Percentiles rank a stretch among this genome's conserved stretches.
phyloP scores from a whole-genome alignment of 1,139 yeast species.

The Kodamaea alishanica region DNA sequence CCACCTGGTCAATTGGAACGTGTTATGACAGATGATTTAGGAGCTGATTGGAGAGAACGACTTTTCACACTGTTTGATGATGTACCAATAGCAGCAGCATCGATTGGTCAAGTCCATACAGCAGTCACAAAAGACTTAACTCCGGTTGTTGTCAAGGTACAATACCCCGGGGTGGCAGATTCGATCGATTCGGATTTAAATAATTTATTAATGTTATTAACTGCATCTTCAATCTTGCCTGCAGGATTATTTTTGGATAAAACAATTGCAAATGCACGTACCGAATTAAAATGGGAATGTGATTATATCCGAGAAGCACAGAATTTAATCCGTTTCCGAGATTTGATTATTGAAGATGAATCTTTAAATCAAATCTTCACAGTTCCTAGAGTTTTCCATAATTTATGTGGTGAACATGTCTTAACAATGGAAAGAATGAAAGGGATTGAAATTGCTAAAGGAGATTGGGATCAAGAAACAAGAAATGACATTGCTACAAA shows the following conservation, averaged over 20 bases:
- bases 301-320: constrained; percentile 90
- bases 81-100: constrained; percentile 94
- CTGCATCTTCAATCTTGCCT: constrained; percentile 85
- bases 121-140: constrained; percentile 62
- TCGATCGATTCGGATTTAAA: constrained; percentile 92
- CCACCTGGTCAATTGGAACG: constrained; percentile 85
- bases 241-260: constrained; percentile 89
- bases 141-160: constrained; percentile 94
- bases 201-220: constrained; percentile 71
- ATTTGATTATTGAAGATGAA: constrained; percentile 43
- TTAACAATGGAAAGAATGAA: constrained; percentile 87
- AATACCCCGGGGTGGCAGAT: constrained; percentile 95
- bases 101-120: constrained; percentile 93
- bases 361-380: constrained; percentile 57
- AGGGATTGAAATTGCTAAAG: constrained; percentile 80
- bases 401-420: constrained; percentile 75
- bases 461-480: constrained; percentile 69
- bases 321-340: constrained; percentile 66
- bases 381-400: constrained; percentile 80
- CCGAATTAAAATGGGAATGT: constrained; percentile 95
- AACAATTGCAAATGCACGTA: constrained; percentile 89
- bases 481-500: constrained; percentile 79
- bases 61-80: constrained; percentile 74
- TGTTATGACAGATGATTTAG: constrained; percentile 71
- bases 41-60: constrained; percentile 70